Evolutionary conservation across 2,329 filamentous ascomycete species (phyloP).

Genomic region (Beauveria caledonica): DNA sequence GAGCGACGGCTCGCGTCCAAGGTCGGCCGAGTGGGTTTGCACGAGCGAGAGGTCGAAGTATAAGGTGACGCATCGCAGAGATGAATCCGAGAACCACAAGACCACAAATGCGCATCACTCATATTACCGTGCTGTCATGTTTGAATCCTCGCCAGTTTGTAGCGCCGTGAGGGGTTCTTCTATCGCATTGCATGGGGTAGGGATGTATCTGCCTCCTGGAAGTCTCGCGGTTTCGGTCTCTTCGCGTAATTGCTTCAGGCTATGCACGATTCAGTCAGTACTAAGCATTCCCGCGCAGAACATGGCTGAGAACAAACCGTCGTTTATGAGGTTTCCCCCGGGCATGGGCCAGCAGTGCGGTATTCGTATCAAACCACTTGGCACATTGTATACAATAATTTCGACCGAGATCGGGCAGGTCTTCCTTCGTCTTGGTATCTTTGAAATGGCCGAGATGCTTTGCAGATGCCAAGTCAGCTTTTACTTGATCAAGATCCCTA

Average conservation of each 20-base stretch:
- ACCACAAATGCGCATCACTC: not conserved
- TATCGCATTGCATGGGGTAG: not conserved
- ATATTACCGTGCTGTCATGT: conserved; percentile 25
- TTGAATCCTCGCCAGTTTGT: conserved; percentile 50
- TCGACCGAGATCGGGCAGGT: conserved; percentile 76
- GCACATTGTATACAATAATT: conserved; percentile 90
- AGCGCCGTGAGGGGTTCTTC: conserved; percentile 37
- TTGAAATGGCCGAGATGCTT: conserved; percentile 76
- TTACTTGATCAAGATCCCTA: conserved; percentile 89
- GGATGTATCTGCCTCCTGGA: conserved; percentile 4
- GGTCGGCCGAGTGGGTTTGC: conserved; percentile 38
- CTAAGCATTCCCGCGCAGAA: not conserved
- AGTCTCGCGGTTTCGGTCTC: conserved; percentile 22
- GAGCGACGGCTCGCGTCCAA: conserved; percentile 21
- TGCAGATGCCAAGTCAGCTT: conserved; percentile 68
- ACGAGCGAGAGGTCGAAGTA: conserved; percentile 36
- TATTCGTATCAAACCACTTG: conserved; percentile 88
- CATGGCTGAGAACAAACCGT: conserved; percentile 37
- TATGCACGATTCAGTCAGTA: conserved; percentile 28
- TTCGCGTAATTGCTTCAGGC: conserved; percentile 73
- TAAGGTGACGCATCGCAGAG: conserved; percentile 28
- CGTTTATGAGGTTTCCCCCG: conserved; percentile 92
- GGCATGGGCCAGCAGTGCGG: conserved; percentile 64
- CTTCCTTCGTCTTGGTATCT: conserved; percentile 70
- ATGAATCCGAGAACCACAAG: not conserved